Base-by-base conservation (phyloP, 768 basidiomycete species). In the Mycena galopus region DNA sequence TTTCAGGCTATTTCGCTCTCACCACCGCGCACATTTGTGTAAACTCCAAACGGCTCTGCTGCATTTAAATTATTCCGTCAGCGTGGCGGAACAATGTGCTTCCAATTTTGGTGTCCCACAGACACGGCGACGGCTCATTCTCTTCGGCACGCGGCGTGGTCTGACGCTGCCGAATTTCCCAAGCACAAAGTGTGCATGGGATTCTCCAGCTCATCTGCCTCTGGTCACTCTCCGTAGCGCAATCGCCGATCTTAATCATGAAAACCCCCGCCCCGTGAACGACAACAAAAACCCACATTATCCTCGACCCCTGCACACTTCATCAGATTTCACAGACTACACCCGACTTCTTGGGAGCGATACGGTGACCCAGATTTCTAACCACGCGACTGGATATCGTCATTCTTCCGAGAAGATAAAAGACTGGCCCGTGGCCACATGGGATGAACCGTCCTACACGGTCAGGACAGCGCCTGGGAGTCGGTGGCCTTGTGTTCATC, bases 31-130 rank as follows among this genome's bases (percentile, higher is more conserved):
- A n/a, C 59, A 61, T 2, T 27, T 61, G 37, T 17, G 59, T 23
- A 42, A 42, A 27, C 37, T 61, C 16, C 16, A 61, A n/a, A n/a
- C 17, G n/a, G 3, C 11, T 12, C 29, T 61, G 23, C 8, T 61
- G 23, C 7, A 17, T 4, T 23, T 42, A 5, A 35, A n/a, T 21
- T 61, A 61, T 30, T 7, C 39, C 7, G 23, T 29, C 17, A 61
- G 37, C 4, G n/a, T 23, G 8, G 37, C 23, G 19, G 39, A 32
- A 5, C 63, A 64, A 14, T 64, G 63, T 32, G 63, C 63, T 3
- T 64, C 63, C 6, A 64, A 53, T 64, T 64, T 64, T 19, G 63
- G 63, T 19, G 63, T 64, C 23, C 32, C 63, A 2, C 63, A 64
- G 63, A 64, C 63, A 25, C 47, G 63, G 30, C 63, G 47, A 2